Evolutionary conservation across 441 rosid species (phyloP).

Genomic region (Brassica balearica): DNA sequence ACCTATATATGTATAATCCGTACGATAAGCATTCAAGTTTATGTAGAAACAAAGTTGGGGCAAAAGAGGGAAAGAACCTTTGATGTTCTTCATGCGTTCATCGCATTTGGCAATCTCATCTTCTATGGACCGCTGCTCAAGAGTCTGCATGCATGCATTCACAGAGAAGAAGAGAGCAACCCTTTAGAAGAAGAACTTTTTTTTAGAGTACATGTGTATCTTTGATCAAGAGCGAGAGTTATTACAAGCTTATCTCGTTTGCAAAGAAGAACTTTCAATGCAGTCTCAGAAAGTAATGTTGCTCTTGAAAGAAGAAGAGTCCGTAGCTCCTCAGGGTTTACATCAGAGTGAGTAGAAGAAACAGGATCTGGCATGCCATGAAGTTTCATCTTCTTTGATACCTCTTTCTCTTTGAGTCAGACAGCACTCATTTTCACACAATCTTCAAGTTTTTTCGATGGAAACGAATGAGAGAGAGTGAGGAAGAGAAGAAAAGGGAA

Average conservation of each 20-base stretch:
- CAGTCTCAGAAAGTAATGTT: slow-evolving; percentile 57
- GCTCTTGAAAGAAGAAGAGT: slow-evolving; percentile 55
- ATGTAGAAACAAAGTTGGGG: slow-evolving; percentile 24
- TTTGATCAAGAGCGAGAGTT: slow-evolving; percentile 20
- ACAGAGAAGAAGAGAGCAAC: background rate
- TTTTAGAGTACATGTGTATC: background rate
- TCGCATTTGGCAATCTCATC: slow-evolving; percentile 80
- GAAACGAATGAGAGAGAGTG: too few relatives aligned
- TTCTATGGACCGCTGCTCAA: slow-evolving; percentile 65
- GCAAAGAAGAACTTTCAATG: slow-evolving; percentile 55
- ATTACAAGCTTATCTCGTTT: slow-evolving; percentile 78
- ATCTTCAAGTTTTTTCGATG: too few relatives aligned
- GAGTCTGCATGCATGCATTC: slow-evolving; percentile 53
- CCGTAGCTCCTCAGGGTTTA: slow-evolving; percentile 49
- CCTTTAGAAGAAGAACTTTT: background rate
- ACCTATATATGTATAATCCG: slow-evolving; percentile 47
- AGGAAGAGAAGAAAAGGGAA: too few relatives aligned
- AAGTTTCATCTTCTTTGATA: slow-evolving; percentile 37
- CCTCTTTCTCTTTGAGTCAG: slow-evolving; percentile 39
- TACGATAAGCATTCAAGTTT: slow-evolving; percentile 14
- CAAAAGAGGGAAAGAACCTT: slow-evolving; percentile 43
- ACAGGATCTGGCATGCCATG: slow-evolving; percentile 38
- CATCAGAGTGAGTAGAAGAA: slow-evolving; percentile 42
- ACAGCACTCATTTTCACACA: slow-evolving; percentile 26
- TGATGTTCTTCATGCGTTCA: slow-evolving; percentile 57